Conservation (phyloP, 2,329 filamentous ascomycete genomes). For the Ceratocystis papillata region DNA sequence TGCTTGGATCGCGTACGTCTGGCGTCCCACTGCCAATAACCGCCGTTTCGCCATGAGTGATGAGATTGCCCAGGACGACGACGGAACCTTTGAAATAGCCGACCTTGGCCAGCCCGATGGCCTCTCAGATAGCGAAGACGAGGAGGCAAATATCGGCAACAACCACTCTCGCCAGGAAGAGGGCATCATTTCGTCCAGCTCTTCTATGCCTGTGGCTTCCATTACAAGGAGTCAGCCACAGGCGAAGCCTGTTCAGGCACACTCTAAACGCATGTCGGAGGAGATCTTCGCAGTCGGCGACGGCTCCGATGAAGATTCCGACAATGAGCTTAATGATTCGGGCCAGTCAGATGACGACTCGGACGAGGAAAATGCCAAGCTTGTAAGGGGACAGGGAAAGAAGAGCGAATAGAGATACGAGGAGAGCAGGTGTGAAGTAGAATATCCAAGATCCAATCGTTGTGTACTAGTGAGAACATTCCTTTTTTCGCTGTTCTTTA, state of each 20-base stretch:
- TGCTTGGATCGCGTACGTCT: constrained; percentile 85
- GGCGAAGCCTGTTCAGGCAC: constrained; percentile 26
- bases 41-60: constrained; percentile 97
- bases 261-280: constrained; percentile 52
- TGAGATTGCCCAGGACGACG: constrained; percentile 95
- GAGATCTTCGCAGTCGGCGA: constrained; percentile 94
- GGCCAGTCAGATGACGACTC: constrained; percentile 25
- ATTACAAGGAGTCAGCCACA: constrained; percentile 23
- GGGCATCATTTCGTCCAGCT: constrained; percentile 20
- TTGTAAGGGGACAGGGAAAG: constrained; percentile 37
- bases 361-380: constrained; percentile 47
- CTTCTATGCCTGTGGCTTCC: constrained; percentile 14
- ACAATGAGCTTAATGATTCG: constrained; percentile 3
- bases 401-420: constrained; percentile 14
- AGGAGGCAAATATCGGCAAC: constrained; percentile 33
- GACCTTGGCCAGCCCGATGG: constrained; percentile 70
- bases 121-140: constrained; percentile 46
- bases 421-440: neutral
- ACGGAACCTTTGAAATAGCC: constrained; percentile 86
- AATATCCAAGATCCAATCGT: neutral
- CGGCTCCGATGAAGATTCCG: constrained; percentile 23
- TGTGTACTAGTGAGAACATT: neutral
- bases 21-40: constrained; percentile 94
- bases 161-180: constrained; percentile 18
- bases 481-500: neutral